Evolutionary conservation across 164 flowering plant species (phyloP).

Genomic region (Vitis vinifera): DNA sequence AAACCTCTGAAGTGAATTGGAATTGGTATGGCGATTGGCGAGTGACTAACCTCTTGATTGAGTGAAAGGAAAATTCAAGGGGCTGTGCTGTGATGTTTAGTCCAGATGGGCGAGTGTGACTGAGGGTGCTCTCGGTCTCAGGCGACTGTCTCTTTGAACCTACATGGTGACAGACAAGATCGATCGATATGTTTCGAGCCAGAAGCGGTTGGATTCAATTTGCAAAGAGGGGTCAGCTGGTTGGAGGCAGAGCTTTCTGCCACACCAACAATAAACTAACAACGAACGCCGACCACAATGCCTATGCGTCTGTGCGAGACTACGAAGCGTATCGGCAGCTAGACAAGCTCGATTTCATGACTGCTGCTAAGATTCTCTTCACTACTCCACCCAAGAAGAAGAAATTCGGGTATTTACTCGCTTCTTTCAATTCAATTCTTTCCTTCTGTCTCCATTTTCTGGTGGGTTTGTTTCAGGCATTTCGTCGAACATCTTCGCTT

Average conservation of each 20-base stretch:
- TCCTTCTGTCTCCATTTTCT: neutral
- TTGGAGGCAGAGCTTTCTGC: slow-evolving; percentile 11
- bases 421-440: neutral
- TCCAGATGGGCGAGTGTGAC: too few relatives aligned
- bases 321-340: slow-evolving; percentile 48
- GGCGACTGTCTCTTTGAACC: too few relatives aligned
- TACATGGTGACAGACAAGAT: too few relatives aligned
- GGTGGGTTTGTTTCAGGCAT: slow-evolving; percentile 15
- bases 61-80: too few relatives aligned
- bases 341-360: slow-evolving; percentile 79
- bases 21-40: too few relatives aligned
- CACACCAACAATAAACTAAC: neutral
- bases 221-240: neutral
- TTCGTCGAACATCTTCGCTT: slow-evolving; percentile 27
- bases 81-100: too few relatives aligned
- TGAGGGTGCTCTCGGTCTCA: too few relatives aligned
- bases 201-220: slow-evolving; percentile 6
- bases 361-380: slow-evolving; percentile 79
- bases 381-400: slow-evolving; percentile 55
- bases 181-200: slow-evolving; percentile 12
- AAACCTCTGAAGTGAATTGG: too few relatives aligned
- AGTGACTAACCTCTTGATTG: too few relatives aligned
- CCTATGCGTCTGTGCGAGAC: slow-evolving; percentile 9
- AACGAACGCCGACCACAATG: slow-evolving; percentile 1
- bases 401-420: slow-evolving; percentile 65